Evolutionary conservation across 139 green algal genomes (phyloP), one percentile per base, ranked within the genome.

Genomic region (Tetradesmus lagerheimii): DNA sequence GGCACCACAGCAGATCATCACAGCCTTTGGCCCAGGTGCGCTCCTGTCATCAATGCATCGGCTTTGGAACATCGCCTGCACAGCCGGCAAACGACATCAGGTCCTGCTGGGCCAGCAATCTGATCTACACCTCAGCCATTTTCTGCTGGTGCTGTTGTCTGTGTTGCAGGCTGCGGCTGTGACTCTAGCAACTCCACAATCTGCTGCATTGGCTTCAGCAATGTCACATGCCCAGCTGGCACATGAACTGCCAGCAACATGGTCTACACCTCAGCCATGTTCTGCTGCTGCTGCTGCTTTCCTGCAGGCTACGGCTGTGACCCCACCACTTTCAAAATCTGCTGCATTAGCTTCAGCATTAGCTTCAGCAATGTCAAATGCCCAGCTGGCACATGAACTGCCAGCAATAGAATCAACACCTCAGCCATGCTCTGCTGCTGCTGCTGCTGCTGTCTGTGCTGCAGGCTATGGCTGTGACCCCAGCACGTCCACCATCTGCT

Each of bases 391-490:
- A 31, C 67, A 78, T 78, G 29, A 78, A 12, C 8, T 78, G 67
- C 29, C 67, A 78, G 4, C 11, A 50, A 5, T 50, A 50, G 6
- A 9, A 15, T 50, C 43, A 15, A 15, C 9, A 9, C 43, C 43
- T 50, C 5, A 50, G 5, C 5, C 8, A 14, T 50, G 43, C 8
- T 50, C 8, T 77, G 66, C 27, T 77, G 29, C 27, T 77, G 8
- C 27, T 35, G 25, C 2, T 76, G 27, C n/a, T n/a, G n/a, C n/a
- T n/a, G n/a, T n/a, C 6, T 80, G 2, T 34, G 4, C 20, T 38
- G 41, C 85, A 83, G 85, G 85, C 18, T 89, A 89, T n/a, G 85
- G 85, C 76, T 89, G 85, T 16, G 74, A 89, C 39, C 43, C 74
- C 12, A 31, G 25, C 12, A 75, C 67, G 2, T 27, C 31, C 1